These are phyloP conservation scores for Berberis thunbergii DNA, from an alignment of 164 flowering plant genomes.

Conservation along the genomic window DNA sequence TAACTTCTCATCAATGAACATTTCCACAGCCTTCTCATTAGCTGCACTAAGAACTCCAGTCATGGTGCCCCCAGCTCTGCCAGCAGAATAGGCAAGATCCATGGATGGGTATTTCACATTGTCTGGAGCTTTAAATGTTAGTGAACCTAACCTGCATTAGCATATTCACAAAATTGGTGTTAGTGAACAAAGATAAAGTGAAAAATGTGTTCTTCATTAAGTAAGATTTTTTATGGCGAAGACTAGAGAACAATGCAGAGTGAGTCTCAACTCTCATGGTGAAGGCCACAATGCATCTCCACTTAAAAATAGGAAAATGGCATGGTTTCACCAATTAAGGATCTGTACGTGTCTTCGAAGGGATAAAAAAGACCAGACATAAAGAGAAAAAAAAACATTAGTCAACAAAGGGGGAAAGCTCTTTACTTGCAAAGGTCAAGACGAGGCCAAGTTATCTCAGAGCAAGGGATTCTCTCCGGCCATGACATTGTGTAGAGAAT, in stretches of 20 bases:
- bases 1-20: slow-evolving; percentile 90
- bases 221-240: too few relatives aligned
- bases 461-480: slow-evolving; percentile 92
- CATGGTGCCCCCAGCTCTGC: slow-evolving; percentile 99
- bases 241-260: too few relatives aligned
- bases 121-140: slow-evolving; percentile 88
- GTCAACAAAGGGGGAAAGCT: background rate
- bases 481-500: slow-evolving; percentile 93
- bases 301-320: too few relatives aligned
- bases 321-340: too few relatives aligned
- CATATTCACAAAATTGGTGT: background rate
- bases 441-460: slow-evolving; percentile 96
- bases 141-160: slow-evolving; percentile 66
- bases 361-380: background rate
- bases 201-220: too few relatives aligned
- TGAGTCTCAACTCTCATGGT: too few relatives aligned
- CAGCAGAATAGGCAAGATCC: slow-evolving; percentile 96
- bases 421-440: slow-evolving; percentile 97
- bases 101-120: slow-evolving; percentile 95
- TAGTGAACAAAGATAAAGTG: background rate
- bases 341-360: too few relatives aligned
- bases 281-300: too few relatives aligned
- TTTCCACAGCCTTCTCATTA: slow-evolving; percentile 94
- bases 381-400: background rate
- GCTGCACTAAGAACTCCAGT: slow-evolving; percentile 99